A percentile compares a stretch with the other conserved stretches of the same genome.
phyloP scores from a whole-genome alignment of 768 basidiomycete genomes.

The Tulasnella sp. region DNA sequence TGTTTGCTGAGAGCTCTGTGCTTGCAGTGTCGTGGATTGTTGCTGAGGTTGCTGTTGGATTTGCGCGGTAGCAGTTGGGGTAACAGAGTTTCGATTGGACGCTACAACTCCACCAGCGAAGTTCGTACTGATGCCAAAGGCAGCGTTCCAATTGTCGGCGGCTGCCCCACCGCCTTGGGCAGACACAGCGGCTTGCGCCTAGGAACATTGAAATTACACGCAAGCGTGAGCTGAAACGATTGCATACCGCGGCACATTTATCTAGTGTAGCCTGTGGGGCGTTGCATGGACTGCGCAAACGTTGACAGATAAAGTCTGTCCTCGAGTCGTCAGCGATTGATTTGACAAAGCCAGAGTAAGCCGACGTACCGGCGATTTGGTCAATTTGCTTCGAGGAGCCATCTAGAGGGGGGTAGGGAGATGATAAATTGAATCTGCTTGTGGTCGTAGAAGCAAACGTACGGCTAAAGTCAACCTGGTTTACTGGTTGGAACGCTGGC shows the following conservation, averaged over 20 bases:
- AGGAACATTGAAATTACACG: background rate
- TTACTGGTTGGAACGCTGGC: slow-evolving; percentile 3
- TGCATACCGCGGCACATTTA: background rate
- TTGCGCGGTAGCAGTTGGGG: background rate
- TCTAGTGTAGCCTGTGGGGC: background rate
- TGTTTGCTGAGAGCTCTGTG: too few relatives aligned
- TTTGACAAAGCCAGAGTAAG: background rate
- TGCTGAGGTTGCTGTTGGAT: background rate
- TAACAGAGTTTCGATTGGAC: background rate
- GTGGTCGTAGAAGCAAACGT: background rate
- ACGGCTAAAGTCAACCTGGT: slow-evolving; percentile 13
- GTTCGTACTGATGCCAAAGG: background rate
- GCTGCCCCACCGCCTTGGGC: background rate
- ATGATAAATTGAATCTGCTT: background rate
- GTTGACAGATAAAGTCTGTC: slow-evolving; percentile 11
- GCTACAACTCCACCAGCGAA: background rate
- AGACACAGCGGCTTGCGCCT: background rate
- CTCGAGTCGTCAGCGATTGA: too few relatives aligned
- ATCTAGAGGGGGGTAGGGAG: background rate
- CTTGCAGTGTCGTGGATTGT: background rate
- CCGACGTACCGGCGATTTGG: background rate
- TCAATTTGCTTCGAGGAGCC: slow-evolving; percentile 2
- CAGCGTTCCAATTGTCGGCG: slow-evolving; percentile 2
- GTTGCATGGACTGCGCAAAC: background rate
- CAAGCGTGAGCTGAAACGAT: background rate